Percentiles rank a stretch among this genome's conserved stretches.
Conservation (phyloP, 2,329 filamentous ascomycete genomes). For the Uncinocarpus reesii region DNA sequence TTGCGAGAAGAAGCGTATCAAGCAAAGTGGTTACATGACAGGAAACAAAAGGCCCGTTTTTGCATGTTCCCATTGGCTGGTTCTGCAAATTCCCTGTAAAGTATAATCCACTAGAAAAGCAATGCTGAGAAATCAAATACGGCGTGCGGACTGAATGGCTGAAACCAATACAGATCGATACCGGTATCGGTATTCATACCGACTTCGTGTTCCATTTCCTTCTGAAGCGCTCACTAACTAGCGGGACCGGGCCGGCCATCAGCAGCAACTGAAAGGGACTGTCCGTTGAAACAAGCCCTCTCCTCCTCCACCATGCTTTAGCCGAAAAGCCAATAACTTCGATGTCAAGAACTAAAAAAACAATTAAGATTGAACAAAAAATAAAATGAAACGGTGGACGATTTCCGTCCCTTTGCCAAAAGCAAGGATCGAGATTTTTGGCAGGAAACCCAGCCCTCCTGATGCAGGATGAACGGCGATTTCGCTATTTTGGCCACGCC, state of each 20-base stretch:
- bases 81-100: not conserved
- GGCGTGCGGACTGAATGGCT: not conserved
- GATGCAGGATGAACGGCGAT: not conserved
- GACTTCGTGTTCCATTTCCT: not conserved
- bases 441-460: not conserved
- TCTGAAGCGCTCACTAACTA: not conserved
- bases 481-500: not conserved
- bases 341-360: not conserved
- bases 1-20: not conserved
- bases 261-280: not conserved
- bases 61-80: not conserved
- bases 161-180: not conserved
- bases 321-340: not conserved
- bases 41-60: not conserved
- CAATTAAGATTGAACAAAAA: too few relatives aligned
- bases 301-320: not conserved
- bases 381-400: not conserved
- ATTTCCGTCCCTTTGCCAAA: not conserved
- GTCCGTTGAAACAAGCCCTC: slow-evolving; percentile 6
- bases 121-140: not conserved
- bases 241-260: slow-evolving; percentile 8
- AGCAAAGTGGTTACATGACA: too few relatives aligned
- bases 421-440: not conserved
- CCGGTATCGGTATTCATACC: not conserved
- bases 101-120: slow-evolving; percentile 6